phyloP scores from a whole-genome alignment of 2,329 filamentous ascomycete genomes.

The Fonsecaea monophora region DNA sequence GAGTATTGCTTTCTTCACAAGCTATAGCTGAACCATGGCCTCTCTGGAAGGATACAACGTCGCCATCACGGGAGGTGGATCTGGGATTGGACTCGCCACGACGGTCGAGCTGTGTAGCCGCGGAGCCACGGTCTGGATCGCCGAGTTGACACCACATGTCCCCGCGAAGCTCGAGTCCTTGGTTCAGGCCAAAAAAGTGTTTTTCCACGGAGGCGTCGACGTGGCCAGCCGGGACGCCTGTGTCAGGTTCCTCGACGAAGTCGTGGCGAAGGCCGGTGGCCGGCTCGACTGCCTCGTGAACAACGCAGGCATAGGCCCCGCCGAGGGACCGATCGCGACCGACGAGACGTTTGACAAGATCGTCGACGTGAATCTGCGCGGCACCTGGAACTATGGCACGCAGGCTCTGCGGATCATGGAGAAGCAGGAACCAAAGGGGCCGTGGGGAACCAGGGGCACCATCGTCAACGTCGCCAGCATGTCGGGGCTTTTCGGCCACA shows the following conservation, averaged over 20 bases:
- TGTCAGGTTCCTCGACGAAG: constrained; percentile 19
- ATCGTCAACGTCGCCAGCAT: constrained; percentile 53
- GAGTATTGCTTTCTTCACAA: neutral
- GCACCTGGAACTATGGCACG: constrained; percentile 45
- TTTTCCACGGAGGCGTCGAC: constrained; percentile 17
- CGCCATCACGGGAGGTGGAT: constrained; percentile 13
- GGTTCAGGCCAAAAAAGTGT: constrained; percentile 5
- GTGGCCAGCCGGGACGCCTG: constrained; percentile 8
- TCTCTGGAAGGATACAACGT: constrained; percentile 2
- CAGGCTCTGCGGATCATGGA: constrained; percentile 55
- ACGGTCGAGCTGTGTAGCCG: constrained; percentile 5
- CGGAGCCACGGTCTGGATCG: constrained; percentile 16
- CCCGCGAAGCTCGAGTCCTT: constrained; percentile 2
- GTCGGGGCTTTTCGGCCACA: constrained; percentile 46
- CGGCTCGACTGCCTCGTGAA: constrained; percentile 13
- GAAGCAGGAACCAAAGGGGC: constrained; percentile 50
- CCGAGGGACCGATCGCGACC: constrained; percentile 14
- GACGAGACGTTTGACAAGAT: constrained; percentile 40
- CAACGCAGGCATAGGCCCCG: constrained; percentile 17
- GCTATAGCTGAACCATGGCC: neutral
- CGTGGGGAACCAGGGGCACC: constrained; percentile 37
- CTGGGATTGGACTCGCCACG: constrained; percentile 12
- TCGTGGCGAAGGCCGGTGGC: neutral
- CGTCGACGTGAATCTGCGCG: constrained; percentile 53
- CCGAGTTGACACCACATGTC: constrained; percentile 1